Evolutionary conservation across 148 eudicot species (phyloP), one percentile per base, ranked within the genome.

Genomic region (Rhododendron griersonianum): DNA sequence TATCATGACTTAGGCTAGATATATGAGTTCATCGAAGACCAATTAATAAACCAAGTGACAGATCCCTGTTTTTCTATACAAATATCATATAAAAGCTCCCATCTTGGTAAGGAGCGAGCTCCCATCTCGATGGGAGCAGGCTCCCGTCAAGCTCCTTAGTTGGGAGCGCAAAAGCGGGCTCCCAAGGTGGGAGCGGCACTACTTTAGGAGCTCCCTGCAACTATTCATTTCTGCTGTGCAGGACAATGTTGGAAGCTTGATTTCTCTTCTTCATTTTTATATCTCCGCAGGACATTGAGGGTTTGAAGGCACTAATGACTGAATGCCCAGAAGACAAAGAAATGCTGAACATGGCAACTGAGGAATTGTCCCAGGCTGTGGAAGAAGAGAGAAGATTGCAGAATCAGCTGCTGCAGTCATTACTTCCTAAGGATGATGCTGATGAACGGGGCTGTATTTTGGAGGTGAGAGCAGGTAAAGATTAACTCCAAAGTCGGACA

Each of bases 391-490:
- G 89, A 86, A 90, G 87, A 39, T 71, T 95, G 87, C 96, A 93
- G 84, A 77, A 82, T 87, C 87, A 84, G 78, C 91, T 96, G 82
- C 88, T 96, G 78, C 94, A 91, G 85, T 89, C 90, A 73, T 87
- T 96, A 90, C 95, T 96, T 75, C 97, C 98, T 33, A 96, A 92
- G 94, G 99, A 96, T 89, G 98, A 96, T 87, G 98, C 97, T 55
- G 99, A 96, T 90, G 97, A 93, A 78, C 93, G 98, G 84, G 99
- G 89, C 81, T 91, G 97, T 91, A 95, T 96, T 86, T 90, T 96
- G 90, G 99, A 96, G 92, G 99, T 96, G 71, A 91, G 99, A 89
- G 99, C 99, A 87, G 99, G 99, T 96, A 86, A 84, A 80, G 16
- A 76, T 7, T 50, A 59, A n/a, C 35, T 78, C 33, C 81, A 25